Evolutionary conservation across 306 rosid species (phyloP).

Genomic region (Castanea sativa): DNA sequence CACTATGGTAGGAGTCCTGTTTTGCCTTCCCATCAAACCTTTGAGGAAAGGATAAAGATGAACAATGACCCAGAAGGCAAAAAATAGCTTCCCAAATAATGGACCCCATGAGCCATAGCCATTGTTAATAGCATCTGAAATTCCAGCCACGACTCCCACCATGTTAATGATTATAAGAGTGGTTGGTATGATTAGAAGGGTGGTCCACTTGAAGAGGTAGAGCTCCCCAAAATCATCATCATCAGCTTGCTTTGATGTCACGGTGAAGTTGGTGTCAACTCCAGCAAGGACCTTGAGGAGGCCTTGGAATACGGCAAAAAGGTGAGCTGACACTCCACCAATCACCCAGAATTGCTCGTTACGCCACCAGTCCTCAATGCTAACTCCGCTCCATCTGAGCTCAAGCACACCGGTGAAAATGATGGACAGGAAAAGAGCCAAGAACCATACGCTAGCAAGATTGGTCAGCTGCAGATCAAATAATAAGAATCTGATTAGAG

Average conservation of each 20-base stretch:
- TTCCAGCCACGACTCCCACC: constrained; percentile 94
- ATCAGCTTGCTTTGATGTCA: constrained; percentile 62
- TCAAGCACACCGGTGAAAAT: constrained; percentile 73
- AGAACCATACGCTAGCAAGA: constrained; percentile 78
- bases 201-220: constrained; percentile 87
- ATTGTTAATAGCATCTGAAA: constrained; percentile 86
- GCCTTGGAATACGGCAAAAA: constrained; percentile 90
- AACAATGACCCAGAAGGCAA: constrained; percentile 88
- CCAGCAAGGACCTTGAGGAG: constrained; percentile 83
- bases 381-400: constrained; percentile 88
- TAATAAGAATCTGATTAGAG: background rate
- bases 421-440: constrained; percentile 79
- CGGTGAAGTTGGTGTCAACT: constrained; percentile 52
- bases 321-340: constrained; percentile 94
- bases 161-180: constrained; percentile 77
- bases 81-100: constrained; percentile 82
- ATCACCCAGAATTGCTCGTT: constrained; percentile 96
- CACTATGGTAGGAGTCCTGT: constrained; percentile 87
- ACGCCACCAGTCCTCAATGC: constrained; percentile 90
- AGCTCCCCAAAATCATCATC: constrained; percentile 57
- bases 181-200: constrained; percentile 90
- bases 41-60: constrained; percentile 96
- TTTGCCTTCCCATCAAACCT: constrained; percentile 90
- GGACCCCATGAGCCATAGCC: constrained; percentile 94
- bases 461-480: constrained; percentile 61